Evolutionary conservation across 2,329 filamentous ascomycete species (phyloP).

Genomic region (Colletotrichum tabaci): DNA sequence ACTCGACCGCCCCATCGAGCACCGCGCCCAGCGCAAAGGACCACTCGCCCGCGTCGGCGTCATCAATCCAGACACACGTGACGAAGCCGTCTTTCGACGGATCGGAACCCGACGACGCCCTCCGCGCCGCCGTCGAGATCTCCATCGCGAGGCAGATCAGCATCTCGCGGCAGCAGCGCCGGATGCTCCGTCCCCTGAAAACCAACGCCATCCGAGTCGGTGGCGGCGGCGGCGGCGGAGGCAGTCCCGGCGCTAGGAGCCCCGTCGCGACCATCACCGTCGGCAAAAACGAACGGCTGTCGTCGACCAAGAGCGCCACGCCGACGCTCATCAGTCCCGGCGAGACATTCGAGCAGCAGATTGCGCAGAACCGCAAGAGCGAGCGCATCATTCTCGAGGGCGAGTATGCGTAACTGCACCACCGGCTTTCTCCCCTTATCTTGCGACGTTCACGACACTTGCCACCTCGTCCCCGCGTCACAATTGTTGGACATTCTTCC

Average conservation of each 20-base stretch:
- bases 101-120: constrained; percentile 53
- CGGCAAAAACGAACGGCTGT: constrained; percentile 49
- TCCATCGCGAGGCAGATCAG: constrained; percentile 80
- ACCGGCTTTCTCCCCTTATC: neutral
- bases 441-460: neutral
- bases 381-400: constrained; percentile 68
- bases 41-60: constrained; percentile 51
- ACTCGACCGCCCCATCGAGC: constrained; percentile 44
- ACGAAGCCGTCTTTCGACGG: constrained; percentile 57
- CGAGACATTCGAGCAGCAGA: constrained; percentile 50
- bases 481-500: constrained; percentile 5
- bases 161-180: constrained; percentile 73
- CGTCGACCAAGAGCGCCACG: constrained; percentile 58
- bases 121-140: constrained; percentile 72
- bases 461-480: neutral
- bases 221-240: neutral
- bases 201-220: constrained; percentile 45
- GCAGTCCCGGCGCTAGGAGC: constrained; percentile 36
- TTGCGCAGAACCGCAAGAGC: constrained; percentile 64
- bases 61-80: constrained; percentile 52
- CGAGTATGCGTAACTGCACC: constrained; percentile 46
- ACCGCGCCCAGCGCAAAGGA: constrained; percentile 49
- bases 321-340: constrained; percentile 62
- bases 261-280: constrained; percentile 38
- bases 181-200: constrained; percentile 70